These are phyloP conservation scores for Gonapodya prolifera DNA, from an alignment of 192 early-diverging fungal genomes.

Conservation along the genomic window DNA sequence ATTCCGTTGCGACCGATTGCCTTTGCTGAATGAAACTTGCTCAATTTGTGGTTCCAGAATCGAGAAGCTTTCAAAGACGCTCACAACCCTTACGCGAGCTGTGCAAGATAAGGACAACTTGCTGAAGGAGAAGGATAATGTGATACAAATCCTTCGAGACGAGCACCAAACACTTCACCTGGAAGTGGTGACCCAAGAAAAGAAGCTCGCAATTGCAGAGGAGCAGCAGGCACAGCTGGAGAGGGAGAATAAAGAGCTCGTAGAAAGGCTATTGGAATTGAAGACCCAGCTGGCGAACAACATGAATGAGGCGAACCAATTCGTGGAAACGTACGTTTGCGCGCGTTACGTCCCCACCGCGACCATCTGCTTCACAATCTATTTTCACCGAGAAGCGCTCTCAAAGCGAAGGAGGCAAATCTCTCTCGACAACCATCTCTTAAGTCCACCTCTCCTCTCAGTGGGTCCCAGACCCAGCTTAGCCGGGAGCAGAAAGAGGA, in stretches of 20 bases:
- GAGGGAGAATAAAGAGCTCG: constrained; percentile 71
- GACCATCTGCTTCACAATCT: neutral
- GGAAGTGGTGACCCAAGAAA: constrained; percentile 62
- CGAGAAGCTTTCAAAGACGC: constrained; percentile 6
- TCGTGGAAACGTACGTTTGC: constrained; percentile 62
- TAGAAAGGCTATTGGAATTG: constrained; percentile 84
- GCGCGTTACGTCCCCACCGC: too few relatives aligned
- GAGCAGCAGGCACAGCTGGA: constrained; percentile 52
- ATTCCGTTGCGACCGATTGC: too few relatives aligned
- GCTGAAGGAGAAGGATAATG: constrained; percentile 78
- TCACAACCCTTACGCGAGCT: constrained; percentile 11
- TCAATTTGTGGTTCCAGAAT: constrained; percentile 10
- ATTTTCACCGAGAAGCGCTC: neutral
- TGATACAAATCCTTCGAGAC: constrained; percentile 86
- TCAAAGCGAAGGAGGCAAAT: neutral
- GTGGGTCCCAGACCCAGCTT: neutral
- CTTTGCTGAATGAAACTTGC: too few relatives aligned
- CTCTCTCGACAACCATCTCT: neutral
- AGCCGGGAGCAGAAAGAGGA: neutral
- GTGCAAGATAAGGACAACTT: constrained; percentile 24
- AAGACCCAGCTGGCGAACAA: constrained; percentile 79
- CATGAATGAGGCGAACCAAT: constrained; percentile 86
- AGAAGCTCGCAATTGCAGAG: constrained; percentile 33
- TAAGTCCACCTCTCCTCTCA: neutral
- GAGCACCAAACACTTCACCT: constrained; percentile 82